A percentile compares a stretch with the other conserved stretches of the same genome.
Evolutionary conservation across 495 filamentous ascomycete genomes (phyloP).

Genomic region (Podospora appendiculata): DNA sequence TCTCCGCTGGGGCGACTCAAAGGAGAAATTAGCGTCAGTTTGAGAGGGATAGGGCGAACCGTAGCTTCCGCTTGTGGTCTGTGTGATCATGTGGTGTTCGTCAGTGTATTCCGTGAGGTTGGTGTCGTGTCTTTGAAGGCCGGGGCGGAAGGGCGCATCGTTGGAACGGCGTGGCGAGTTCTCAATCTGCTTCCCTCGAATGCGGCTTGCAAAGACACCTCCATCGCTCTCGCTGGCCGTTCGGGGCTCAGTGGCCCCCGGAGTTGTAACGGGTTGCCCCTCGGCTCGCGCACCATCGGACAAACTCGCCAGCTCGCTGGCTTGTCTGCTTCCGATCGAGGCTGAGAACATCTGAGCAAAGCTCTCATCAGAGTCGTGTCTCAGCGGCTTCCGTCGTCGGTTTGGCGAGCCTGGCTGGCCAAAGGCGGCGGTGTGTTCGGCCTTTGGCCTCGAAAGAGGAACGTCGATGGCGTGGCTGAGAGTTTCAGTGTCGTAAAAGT

Average conservation of each 20-base stretch:
- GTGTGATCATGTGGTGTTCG: slow-evolving; percentile 37
- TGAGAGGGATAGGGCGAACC: slow-evolving; percentile 25
- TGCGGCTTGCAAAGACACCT: slow-evolving; percentile 27
- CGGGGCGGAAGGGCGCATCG: slow-evolving; percentile 10
- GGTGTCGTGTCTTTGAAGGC: slow-evolving; percentile 25
- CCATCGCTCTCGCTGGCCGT: slow-evolving; percentile 19
- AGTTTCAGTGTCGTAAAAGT: slow-evolving; percentile 48
- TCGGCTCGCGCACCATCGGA: slow-evolving; percentile 16
- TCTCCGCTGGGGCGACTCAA: slow-evolving; percentile 7
- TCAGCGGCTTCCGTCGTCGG: slow-evolving; percentile 28
- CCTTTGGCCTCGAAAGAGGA: slow-evolving; percentile 15
- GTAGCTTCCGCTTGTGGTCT: slow-evolving; percentile 34
- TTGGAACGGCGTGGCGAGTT: slow-evolving; percentile 18
- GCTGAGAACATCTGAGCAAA: slow-evolving; percentile 72
- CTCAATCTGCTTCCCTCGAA: slow-evolving; percentile 25
- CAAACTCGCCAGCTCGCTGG: slow-evolving; percentile 30
- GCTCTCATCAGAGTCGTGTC: slow-evolving; percentile 73
- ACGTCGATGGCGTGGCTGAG: slow-evolving; percentile 37
- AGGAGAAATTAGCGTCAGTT: slow-evolving; percentile 13
- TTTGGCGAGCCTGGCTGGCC: slow-evolving; percentile 16
- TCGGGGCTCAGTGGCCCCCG: not conserved
- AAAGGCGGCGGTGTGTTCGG: slow-evolving; percentile 24
- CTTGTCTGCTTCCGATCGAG: slow-evolving; percentile 52
- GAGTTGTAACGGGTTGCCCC: too few relatives aligned
- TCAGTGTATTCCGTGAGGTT: slow-evolving; percentile 29